A percentile compares a stretch with the other conserved stretches of the same genome.
These are phyloP conservation scores for Glaciozyma martinii DNA, from an alignment of 768 basidiomycete genomes.

Conservation along the genomic window DNA sequence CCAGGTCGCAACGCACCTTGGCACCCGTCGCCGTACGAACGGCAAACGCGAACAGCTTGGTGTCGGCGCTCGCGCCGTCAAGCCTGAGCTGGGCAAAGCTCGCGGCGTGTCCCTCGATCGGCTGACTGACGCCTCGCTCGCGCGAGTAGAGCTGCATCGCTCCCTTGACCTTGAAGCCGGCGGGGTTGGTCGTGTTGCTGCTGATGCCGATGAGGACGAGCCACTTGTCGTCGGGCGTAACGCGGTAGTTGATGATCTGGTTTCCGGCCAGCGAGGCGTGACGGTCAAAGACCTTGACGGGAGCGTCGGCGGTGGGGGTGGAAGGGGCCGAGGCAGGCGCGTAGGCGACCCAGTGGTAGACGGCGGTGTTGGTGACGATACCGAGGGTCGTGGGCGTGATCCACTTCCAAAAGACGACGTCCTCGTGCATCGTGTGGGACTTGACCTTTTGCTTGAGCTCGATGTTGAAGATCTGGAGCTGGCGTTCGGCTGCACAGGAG, in stretches of 20 bases:
- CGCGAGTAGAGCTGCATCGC: slow-evolving; percentile 93
- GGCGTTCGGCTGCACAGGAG: slow-evolving; percentile 62
- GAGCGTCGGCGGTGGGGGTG: slow-evolving; percentile 51
- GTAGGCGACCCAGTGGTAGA: slow-evolving; percentile 55
- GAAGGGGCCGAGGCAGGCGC: slow-evolving; percentile 17
- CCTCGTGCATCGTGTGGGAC: slow-evolving; percentile 84
- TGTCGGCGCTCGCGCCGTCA: slow-evolving; percentile 73
- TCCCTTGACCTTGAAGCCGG: slow-evolving; percentile 97
- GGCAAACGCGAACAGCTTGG: slow-evolving; percentile 90
- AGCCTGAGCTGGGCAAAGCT: slow-evolving; percentile 85
- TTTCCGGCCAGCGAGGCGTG: slow-evolving; percentile 87
- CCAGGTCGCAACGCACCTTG: slow-evolving; percentile 62
- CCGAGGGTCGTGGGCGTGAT: slow-evolving; percentile 82
- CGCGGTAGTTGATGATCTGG: slow-evolving; percentile 97
- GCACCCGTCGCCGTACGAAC: slow-evolving; percentile 95
- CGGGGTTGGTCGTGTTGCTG: slow-evolving; percentile 81
- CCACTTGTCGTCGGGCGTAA: slow-evolving; percentile 91
- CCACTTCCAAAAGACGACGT: slow-evolving; percentile 95
- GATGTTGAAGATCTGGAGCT: slow-evolving; percentile 95
- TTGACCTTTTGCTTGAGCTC: slow-evolving; percentile 97
- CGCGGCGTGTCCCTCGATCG: slow-evolving; percentile 97
- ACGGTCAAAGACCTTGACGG: slow-evolving; percentile 90
- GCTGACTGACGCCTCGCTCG: slow-evolving; percentile 87
- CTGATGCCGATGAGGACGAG: slow-evolving; percentile 91
- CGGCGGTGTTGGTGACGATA: slow-evolving; percentile 86